Percentiles rank a stretch among this genome's conserved stretches.
Conservation (phyloP, 2,329 filamentous ascomycete genomes). For the Aspergillus sp. region DNA sequence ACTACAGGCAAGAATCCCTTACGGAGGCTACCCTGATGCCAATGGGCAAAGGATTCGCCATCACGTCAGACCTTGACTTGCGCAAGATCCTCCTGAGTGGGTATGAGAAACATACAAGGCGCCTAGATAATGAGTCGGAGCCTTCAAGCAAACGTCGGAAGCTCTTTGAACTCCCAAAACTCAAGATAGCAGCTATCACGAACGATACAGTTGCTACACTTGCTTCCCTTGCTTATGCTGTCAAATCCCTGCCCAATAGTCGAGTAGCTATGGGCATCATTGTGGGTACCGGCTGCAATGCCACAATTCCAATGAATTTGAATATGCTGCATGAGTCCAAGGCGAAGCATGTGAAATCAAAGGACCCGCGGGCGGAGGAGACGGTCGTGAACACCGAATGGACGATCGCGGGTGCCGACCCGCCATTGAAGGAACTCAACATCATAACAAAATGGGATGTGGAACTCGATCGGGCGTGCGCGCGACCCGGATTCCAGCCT, state of each 20-base stretch:
- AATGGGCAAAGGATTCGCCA: constrained; percentile 62
- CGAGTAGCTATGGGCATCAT: constrained; percentile 78
- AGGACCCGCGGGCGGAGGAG: constrained; percentile 56
- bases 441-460: constrained; percentile 73
- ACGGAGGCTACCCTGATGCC: constrained; percentile 59
- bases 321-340: constrained; percentile 66
- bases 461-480: constrained; percentile 65
- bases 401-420: constrained; percentile 75
- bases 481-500: constrained; percentile 75
- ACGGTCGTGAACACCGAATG: constrained; percentile 83
- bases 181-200: constrained; percentile 74
- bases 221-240: constrained; percentile 73
- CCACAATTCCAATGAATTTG: constrained; percentile 72
- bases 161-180: constrained; percentile 59
- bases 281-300: constrained; percentile 78
- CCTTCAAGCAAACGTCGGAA: constrained; percentile 49
- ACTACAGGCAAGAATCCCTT: constrained; percentile 52
- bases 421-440: constrained; percentile 59
- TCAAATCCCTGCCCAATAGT: constrained; percentile 61
- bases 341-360: constrained; percentile 52
- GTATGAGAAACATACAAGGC: constrained; percentile 55
- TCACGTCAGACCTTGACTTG: constrained; percentile 57
- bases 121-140: constrained; percentile 40
- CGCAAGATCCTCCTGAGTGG: constrained; percentile 57
- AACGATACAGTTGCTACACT: constrained; percentile 82